Evolutionary conservation across 306 rosid genomes (phyloP), one percentile per base, ranked within the genome.

Genomic region (Acacia confusa): DNA sequence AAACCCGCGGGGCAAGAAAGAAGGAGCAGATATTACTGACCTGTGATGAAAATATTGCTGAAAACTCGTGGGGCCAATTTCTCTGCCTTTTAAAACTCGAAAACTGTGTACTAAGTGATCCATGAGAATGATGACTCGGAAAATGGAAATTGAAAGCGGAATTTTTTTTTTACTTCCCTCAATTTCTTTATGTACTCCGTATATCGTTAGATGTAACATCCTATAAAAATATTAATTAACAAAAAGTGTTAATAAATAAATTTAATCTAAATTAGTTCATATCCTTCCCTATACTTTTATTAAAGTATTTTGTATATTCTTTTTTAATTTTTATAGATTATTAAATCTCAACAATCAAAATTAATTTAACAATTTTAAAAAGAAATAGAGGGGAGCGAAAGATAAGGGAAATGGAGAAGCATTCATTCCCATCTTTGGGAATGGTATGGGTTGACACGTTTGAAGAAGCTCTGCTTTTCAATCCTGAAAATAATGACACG

Each of bases 391-490:
- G 32, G 32, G 2, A 28, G 32, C 0, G 32, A 3, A 28, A 0
- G 2, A 28, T 28, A 3, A 28, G 2, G 2, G 34, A 30, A 30
- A 3, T 3, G 34, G 4, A 30, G 34, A 3, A 4, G 3, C 3
- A n/a, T n/a, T 30, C 34, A 3, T 30, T 30, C 2, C 3, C 34
- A 61, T 48, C 3, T 11, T 76, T 24, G 48, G 55, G 55, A 38
- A 11, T 4, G 67, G 64, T 70, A 40, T 22, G 38, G 70, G 19
- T 66, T 67, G 85, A 85, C 88, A 81, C 78, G 85, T 81, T 72
- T 57, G 66, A 65, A 50, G 15, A 28, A 15, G 19, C 67, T 16
- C 67, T 58, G 11, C 66, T 65, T 32, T n/a, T 28, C 48, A n/a
- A 38, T 69, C 41, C 41, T 47, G 10, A 61, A 43, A 36, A 27